Evolutionary conservation across 1,284 basidiomycete genomes (phyloP), one percentile per base, ranked within the genome.

Genomic region (Ustilago esculenta): DNA sequence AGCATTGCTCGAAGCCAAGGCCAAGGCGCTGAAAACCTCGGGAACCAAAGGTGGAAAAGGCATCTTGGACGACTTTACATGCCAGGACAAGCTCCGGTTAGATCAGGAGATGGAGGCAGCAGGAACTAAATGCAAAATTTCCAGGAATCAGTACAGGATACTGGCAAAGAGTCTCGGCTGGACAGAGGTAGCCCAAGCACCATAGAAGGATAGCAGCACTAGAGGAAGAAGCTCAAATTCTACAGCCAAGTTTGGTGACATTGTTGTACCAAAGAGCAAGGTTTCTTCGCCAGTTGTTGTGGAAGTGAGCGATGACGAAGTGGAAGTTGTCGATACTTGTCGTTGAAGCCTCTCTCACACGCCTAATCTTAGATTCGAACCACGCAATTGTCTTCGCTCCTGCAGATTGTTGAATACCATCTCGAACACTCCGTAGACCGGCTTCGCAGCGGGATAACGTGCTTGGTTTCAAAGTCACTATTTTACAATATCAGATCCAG

Each of bases 261-360:
- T n/a, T n/a, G n/a, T n/a, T n/a, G n/a, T n/a, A n/a, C n/a, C n/a
- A n/a, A n/a, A n/a, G n/a, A n/a, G n/a, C n/a, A n/a, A n/a, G n/a
- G n/a, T n/a, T 12, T 20, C 7, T 8, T 27, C 24, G 41, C 21
- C 41, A 9, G n/a, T 32, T n/a, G 35, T 48, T 7, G 37, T 57
- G 15, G 41, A 43, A 25, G 25, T 44, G 14, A 54, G 46, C 20
- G 54, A 53, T 21, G 51, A 49, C 8, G 55, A 55, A n/a, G 39
- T 60, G 18, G 64, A 67, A 18, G 52, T 67, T 6, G 53, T 56
- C 35, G 57, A 67, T 8, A 42, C 39, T 10, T 55, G 47, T 6
- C 56, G 48, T 14, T 56, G 21, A 40, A 18, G 6, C 21, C 15
- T 20, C n/a, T n/a, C 11, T 32, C 25, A 21, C 17, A 7, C 27